These are phyloP conservation scores for Chalciporus pseudorubinellus DNA, from an alignment of 768 basidiomycete species.

Conservation along the genomic window DNA sequence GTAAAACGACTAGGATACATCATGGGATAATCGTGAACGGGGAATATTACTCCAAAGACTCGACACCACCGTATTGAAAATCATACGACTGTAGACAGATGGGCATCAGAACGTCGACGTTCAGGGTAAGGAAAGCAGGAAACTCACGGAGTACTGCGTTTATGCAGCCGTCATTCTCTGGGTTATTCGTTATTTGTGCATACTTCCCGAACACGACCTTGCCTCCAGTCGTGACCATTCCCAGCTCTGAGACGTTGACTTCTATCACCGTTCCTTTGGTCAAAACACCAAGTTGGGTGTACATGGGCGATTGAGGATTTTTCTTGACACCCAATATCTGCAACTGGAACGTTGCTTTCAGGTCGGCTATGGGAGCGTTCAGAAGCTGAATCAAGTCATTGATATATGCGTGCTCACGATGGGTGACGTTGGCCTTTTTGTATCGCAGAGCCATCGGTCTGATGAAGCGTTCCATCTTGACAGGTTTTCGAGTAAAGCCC, in stretches of 20 bases:
- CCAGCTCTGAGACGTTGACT: slow-evolving; percentile 97
- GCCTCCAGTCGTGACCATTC: slow-evolving; percentile 95
- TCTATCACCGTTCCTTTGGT: slow-evolving; percentile 99
- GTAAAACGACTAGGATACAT: slow-evolving; percentile 14
- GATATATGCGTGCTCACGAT: slow-evolving; percentile 60
- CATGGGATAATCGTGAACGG: background rate
- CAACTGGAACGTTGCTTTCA: slow-evolving; percentile 98
- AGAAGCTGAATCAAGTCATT: background rate
- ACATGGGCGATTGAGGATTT: slow-evolving; percentile 99
- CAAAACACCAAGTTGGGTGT: slow-evolving; percentile 92
- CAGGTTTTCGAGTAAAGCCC: slow-evolving; percentile 96
- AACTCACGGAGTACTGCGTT: slow-evolving; percentile 87
- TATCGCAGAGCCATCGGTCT: slow-evolving; percentile 96
- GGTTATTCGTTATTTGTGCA: slow-evolving; percentile 91
- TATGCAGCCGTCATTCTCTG: slow-evolving; percentile 95
- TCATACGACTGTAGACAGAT: slow-evolving; percentile 27
- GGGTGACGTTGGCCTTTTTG: slow-evolving; percentile 98
- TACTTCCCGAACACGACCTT: slow-evolving; percentile 94
- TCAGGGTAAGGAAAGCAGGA: background rate
- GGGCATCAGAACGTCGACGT: slow-evolving; percentile 1
- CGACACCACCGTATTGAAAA: background rate
- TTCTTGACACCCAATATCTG: slow-evolving; percentile 98
- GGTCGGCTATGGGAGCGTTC: slow-evolving; percentile 61
- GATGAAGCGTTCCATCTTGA: slow-evolving; percentile 98
- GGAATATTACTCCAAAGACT: background rate